Base-by-base conservation (phyloP, 2,329 filamentous ascomycete genomes). In the Colletotrichum phormii region DNA sequence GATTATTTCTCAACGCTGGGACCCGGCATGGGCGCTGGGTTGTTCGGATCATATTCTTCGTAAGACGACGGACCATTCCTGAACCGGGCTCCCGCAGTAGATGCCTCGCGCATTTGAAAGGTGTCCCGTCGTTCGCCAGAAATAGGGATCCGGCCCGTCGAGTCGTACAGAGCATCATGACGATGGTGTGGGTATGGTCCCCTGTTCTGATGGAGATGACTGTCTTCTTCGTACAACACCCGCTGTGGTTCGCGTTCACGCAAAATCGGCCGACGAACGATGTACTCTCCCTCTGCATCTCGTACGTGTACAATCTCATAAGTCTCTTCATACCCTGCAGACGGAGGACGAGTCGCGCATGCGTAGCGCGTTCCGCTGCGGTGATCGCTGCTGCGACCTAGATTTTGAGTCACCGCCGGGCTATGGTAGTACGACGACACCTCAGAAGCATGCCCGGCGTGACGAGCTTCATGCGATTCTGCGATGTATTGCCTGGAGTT, bases 221-320 rank as follows among this genome's bases (percentile, higher is more conserved):
- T n/a, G 33, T 53, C 72, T 72, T 69, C 61, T 7, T 79, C 77
- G 35, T 75, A 73, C n/a, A 78, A 74, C 60, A 46, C 37, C 18
- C 24, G 51, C 31, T 15, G 35, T 22, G 54, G 13, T n/a, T 82
- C 80, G 55, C 78, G 75, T 31, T 81, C 80, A 35, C 79, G 78
- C 53, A 78, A 77, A 29, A 85, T 75, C 5, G 85, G 85, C 33
- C 85, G 82, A 51, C 83, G 81, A 65, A 87, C 81, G 72, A 85
- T 84, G 72, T 88, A 88, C 61, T 86, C 82, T 12, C 86, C 86
- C 24, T 83, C 78, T 2, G 83, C 79, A 75, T 86, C 84, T 13
- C 82, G 80, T 8, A 86, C 83, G 51, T 85, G 82, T 42, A 89
- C 81, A 12, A 87, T 79, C 75, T 89, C 87, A 71, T 84, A 85